A percentile compares a stretch with the other conserved stretches of the same genome.
Conservation (phyloP, 2,329 filamentous ascomycete genomes). For the Periconia macrospinosa region DNA sequence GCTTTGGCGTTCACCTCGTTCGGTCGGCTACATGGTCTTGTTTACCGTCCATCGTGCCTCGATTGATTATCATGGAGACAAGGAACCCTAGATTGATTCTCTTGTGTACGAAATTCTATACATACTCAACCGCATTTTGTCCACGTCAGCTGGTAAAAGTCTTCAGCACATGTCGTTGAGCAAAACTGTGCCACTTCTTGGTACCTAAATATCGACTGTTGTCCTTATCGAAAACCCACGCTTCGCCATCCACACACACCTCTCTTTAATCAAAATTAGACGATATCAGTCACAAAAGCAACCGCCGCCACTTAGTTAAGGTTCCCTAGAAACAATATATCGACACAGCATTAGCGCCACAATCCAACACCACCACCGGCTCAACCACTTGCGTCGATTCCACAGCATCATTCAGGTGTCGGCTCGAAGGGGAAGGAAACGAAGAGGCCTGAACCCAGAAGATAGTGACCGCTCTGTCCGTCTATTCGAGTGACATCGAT, state of each 20-base stretch:
- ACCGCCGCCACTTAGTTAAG: too few relatives aligned
- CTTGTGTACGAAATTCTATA: too few relatives aligned
- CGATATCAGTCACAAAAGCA: too few relatives aligned
- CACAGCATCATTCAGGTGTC: not conserved
- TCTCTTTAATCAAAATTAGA: not conserved
- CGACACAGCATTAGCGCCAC: not conserved
- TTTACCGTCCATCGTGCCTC: too few relatives aligned
- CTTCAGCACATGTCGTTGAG: not conserved
- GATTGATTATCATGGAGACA: too few relatives aligned
- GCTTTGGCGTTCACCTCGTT: conserved; percentile 4
- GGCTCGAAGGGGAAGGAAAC: not conserved
- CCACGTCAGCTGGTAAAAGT: too few relatives aligned
- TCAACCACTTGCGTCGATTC: not conserved
- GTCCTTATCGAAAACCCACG: not conserved
- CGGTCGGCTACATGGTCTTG: not conserved
- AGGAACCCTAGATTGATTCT: too few relatives aligned
- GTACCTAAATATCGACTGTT: not conserved
- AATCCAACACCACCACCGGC: not conserved
- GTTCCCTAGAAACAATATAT: not conserved
- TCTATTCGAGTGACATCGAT: not conserved
- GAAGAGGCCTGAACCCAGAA: not conserved
- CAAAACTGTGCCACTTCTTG: not conserved
- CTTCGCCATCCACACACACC: not conserved
- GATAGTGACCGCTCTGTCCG: not conserved
- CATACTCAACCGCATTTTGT: too few relatives aligned